Evolutionary conservation across 2,329 filamentous ascomycete species (phyloP).

Genomic region (Biscogniauxia mediterranea): DNA sequence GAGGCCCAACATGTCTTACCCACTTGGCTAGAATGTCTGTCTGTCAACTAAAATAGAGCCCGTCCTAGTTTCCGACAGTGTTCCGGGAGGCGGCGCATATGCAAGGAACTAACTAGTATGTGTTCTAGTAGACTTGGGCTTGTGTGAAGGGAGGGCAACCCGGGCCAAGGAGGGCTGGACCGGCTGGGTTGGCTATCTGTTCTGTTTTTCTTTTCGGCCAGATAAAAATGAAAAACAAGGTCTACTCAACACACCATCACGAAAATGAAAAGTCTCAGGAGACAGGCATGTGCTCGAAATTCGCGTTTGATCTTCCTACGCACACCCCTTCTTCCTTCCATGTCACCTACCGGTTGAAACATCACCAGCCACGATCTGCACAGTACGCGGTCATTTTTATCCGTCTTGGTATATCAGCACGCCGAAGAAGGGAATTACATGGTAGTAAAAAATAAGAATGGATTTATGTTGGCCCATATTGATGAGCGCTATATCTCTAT

Average conservation of each 20-base stretch:
- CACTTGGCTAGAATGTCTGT: neutral
- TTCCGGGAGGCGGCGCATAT: constrained; percentile 1
- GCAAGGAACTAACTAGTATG: constrained; percentile 2
- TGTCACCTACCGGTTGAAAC: neutral
- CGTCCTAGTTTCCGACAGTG: neutral
- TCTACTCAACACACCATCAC: neutral
- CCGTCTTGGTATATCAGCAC: neutral
- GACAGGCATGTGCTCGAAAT: neutral
- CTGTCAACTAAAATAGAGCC: constrained; percentile 3
- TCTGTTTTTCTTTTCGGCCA: neutral
- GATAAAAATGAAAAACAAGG: neutral
- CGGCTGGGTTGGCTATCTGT: neutral
- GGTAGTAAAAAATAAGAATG: neutral
- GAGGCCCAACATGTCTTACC: neutral
- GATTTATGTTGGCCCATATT: too few relatives aligned
- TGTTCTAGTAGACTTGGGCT: neutral
- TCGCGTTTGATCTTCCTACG: neutral
- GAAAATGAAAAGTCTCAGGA: neutral
- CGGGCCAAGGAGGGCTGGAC: neutral
- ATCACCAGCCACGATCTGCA: neutral
- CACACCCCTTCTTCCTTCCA: neutral
- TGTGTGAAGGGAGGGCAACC: neutral
- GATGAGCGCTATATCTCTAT: neutral
- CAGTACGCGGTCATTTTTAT: neutral
- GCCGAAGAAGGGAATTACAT: neutral